These are phyloP conservation scores for Lipomyces yamadae DNA, from an alignment of 805 yeast genomes.

Conservation along the genomic window DNA sequence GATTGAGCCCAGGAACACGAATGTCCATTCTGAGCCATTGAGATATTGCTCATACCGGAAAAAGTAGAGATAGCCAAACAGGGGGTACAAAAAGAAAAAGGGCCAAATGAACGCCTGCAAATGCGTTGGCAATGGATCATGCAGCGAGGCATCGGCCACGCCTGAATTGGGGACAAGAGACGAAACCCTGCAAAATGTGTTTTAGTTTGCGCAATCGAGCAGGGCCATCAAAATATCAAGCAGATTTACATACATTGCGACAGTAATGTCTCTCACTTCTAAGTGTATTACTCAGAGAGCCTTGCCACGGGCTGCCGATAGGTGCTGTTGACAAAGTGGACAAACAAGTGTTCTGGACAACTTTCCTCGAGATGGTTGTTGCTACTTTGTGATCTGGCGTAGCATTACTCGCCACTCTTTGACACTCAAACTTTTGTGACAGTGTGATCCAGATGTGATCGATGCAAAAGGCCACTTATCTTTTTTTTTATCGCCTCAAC, in stretches of 20 bases:
- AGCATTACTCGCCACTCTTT: neutral
- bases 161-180: slow-evolving; percentile 37
- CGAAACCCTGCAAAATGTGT: slow-evolving; percentile 41
- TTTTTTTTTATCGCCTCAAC: neutral
- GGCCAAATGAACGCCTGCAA: slow-evolving; percentile 83
- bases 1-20: slow-evolving; percentile 77
- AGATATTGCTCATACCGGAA: slow-evolving; percentile 78
- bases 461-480: neutral
- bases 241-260: neutral
- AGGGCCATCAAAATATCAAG: neutral
- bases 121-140: slow-evolving; percentile 65
- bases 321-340: neutral
- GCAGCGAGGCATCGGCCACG: slow-evolving; percentile 59
- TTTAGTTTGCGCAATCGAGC: neutral
- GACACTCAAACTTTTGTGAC: neutral
- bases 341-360: neutral
- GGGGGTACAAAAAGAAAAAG: slow-evolving; percentile 76
- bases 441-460: neutral
- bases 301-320: neutral
- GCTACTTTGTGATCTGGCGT: neutral
- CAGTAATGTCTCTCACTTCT: neutral
- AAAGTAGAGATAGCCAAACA: slow-evolving; percentile 66
- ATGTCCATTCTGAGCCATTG: slow-evolving; percentile 94
- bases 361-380: neutral
- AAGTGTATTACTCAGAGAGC: neutral